Evolutionary conservation across 192 early-diverging fungal genomes (phyloP).

Genomic region (Paraglomus occultum): DNA sequence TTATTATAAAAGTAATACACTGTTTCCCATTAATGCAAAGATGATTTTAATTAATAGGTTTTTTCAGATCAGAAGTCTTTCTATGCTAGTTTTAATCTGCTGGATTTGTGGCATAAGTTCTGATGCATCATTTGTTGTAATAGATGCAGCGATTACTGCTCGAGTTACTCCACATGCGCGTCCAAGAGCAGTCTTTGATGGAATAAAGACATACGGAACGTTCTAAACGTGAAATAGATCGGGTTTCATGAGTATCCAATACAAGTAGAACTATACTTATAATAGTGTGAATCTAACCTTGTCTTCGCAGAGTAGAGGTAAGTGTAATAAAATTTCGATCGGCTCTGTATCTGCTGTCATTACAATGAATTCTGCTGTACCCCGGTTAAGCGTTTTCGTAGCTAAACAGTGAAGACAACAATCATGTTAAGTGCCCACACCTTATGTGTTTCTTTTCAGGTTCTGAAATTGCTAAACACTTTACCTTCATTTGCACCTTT

Average conservation of each 20-base stretch:
- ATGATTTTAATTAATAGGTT: neutral
- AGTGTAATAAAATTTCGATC: conserved; percentile 95
- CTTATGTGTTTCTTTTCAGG: too few species aligned
- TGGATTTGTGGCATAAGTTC: conserved; percentile 93
- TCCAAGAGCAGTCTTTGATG: conserved; percentile 93
- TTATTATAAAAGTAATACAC: too few species aligned
- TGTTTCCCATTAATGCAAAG: too few species aligned
- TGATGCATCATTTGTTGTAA: conserved; percentile 97
- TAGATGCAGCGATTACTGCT: conserved; percentile 86
- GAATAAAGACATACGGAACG: conserved; percentile 99
- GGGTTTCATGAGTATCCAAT: neutral
- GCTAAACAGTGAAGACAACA: conserved; percentile 42
- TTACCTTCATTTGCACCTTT: conserved; percentile 97
- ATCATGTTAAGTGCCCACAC: too few species aligned
- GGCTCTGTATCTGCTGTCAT: conserved; percentile 99
- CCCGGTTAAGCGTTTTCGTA: conserved; percentile 99
- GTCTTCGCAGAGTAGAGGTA: conserved; percentile 98
- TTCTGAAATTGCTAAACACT: neutral
- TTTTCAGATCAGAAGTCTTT: conserved; percentile 87
- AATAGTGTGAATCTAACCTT: conserved; percentile 50
- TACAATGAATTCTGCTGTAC: conserved; percentile 98
- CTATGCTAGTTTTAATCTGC: conserved; percentile 88
- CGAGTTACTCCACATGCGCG: conserved; percentile 97
- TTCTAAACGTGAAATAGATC: conserved; percentile 52
- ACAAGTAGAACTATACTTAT: conserved; percentile 1